These are phyloP conservation scores for Basipetospora chlamydospora DNA, from an alignment of 2,329 filamentous ascomycete genomes.

Conservation along the genomic window DNA sequence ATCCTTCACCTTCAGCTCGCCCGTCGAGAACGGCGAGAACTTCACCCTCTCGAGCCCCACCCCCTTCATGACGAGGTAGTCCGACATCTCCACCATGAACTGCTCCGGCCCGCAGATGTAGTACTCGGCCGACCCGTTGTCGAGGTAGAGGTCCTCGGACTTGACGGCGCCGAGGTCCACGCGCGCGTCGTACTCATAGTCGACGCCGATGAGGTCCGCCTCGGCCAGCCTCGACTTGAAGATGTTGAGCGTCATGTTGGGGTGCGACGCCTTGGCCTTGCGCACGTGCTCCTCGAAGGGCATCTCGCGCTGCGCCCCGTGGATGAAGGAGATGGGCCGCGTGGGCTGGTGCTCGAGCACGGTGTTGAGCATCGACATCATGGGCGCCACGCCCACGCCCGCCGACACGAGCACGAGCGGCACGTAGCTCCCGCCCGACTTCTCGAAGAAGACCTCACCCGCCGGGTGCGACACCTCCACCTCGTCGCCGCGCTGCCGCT, in stretches of 20 bases:
- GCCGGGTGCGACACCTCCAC: slow-evolving; percentile 50
- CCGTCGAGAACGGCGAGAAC: slow-evolving; percentile 32
- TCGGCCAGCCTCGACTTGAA: slow-evolving; percentile 34
- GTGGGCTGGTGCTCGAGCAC: slow-evolving; percentile 27
- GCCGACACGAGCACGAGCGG: slow-evolving; percentile 48
- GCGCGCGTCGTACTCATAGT: slow-evolving; percentile 21
- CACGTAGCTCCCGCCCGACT: slow-evolving; percentile 19
- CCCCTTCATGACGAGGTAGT: slow-evolving; percentile 25
- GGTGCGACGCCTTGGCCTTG: slow-evolving; percentile 23
- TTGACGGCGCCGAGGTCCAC: slow-evolving; percentile 32
- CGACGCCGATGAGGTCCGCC: slow-evolving; percentile 18
- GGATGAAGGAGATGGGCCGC: slow-evolving; percentile 43
- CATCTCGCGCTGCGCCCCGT: slow-evolving; percentile 35
- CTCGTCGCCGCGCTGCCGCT: slow-evolving; percentile 43
- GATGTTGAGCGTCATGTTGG: slow-evolving; percentile 24
- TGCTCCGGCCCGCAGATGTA: slow-evolving; percentile 39
- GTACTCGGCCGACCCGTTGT: slow-evolving; percentile 32
- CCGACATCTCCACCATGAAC: slow-evolving; percentile 37
- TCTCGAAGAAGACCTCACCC: slow-evolving; percentile 45
- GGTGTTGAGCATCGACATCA: slow-evolving; percentile 46
- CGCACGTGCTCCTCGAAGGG: slow-evolving; percentile 41
- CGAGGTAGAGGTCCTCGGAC: slow-evolving; percentile 28
- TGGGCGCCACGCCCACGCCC: slow-evolving; percentile 44
- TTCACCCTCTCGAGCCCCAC: slow-evolving; percentile 24
- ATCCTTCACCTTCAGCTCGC: slow-evolving; percentile 24